Conservation (phyloP, 768 basidiomycete species). For the Epithele typhae region DNA sequence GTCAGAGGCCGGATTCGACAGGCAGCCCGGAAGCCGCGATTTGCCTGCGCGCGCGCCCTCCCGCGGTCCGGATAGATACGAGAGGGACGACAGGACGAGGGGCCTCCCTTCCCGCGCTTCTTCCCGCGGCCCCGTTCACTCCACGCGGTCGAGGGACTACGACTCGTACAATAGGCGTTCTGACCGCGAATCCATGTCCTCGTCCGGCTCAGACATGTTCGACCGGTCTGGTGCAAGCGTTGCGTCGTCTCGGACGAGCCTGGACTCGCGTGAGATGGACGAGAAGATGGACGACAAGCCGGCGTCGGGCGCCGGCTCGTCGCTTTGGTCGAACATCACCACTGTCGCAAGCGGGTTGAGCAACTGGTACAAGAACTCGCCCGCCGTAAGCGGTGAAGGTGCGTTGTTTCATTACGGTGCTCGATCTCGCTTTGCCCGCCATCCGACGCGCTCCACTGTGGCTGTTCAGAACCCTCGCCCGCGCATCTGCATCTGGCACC, state of each 20-base stretch:
- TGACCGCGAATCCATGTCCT: slow-evolving; percentile 12
- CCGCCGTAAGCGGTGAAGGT: slow-evolving; percentile 44
- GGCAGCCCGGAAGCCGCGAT: too few species aligned
- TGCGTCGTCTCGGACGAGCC: slow-evolving; percentile 16
- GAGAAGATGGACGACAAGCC: slow-evolving; percentile 6
- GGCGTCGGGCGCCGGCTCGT: slow-evolving; percentile 30
- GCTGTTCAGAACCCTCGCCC: too few species aligned
- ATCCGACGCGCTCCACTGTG: too few species aligned
- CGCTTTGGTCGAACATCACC: slow-evolving; percentile 41
- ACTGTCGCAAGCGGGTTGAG: slow-evolving; percentile 51
- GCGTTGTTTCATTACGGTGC: slow-evolving; percentile 2
- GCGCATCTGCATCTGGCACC: too few species aligned
- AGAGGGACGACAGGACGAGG: too few species aligned
- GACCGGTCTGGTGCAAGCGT: slow-evolving; percentile 2
- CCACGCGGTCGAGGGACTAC: slow-evolving; percentile 6
- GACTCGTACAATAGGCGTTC: slow-evolving; percentile 7
- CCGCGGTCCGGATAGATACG: too few species aligned
- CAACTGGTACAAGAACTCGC: slow-evolving; percentile 55
- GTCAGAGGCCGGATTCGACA: too few species aligned
- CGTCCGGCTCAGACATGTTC: slow-evolving; percentile 9
- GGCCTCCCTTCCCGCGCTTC: too few species aligned
- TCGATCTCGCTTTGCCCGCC: too few species aligned
- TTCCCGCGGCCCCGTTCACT: background rate
- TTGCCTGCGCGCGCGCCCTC: too few species aligned
- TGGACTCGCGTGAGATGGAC: slow-evolving; percentile 11